Conservation (phyloP, 2,329 filamentous ascomycete genomes). For the Aspergillus sclerotialis region DNA sequence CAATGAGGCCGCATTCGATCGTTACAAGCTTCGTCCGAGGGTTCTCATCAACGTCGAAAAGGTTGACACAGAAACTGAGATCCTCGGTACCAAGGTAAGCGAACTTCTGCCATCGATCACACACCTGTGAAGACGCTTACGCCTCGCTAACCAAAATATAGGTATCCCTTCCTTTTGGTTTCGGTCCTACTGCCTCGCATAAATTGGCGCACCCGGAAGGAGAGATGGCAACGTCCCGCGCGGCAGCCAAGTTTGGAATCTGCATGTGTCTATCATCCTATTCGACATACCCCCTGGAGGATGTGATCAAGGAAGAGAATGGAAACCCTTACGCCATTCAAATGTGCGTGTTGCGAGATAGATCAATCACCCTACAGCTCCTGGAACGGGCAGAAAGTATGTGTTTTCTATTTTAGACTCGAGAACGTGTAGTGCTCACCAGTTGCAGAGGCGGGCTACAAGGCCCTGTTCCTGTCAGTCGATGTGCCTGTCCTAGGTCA, state of each 20-base stretch:
- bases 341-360: conserved; percentile 44
- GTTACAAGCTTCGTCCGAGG: conserved; percentile 40
- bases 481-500: conserved; percentile 47
- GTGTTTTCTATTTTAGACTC: too few relatives aligned
- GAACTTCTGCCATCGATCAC: conserved; percentile 6
- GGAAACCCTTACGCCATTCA: conserved; percentile 45
- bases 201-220: conserved; percentile 45
- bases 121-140: neutral
- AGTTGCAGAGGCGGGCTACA: conserved; percentile 36
- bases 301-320: conserved; percentile 34
- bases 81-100: conserved; percentile 33
- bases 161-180: conserved; percentile 43
- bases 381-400: conserved; percentile 34
- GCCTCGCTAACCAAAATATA: neutral
- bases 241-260: conserved; percentile 33
- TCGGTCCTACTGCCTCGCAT: conserved; percentile 48
- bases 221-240: conserved; percentile 43
- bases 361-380: conserved; percentile 29
- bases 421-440: neutral
- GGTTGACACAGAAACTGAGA: conserved; percentile 32
- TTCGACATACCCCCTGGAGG: conserved; percentile 36
- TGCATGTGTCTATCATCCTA: conserved; percentile 42
- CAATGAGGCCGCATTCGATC: conserved; percentile 44
- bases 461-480: conserved; percentile 47
- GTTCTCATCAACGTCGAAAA: conserved; percentile 34